Percentiles rank a stretch among this genome's conserved stretches.
phyloP scores from a whole-genome alignment of 306 rosid genomes.

The Prunus kanzakura region DNA sequence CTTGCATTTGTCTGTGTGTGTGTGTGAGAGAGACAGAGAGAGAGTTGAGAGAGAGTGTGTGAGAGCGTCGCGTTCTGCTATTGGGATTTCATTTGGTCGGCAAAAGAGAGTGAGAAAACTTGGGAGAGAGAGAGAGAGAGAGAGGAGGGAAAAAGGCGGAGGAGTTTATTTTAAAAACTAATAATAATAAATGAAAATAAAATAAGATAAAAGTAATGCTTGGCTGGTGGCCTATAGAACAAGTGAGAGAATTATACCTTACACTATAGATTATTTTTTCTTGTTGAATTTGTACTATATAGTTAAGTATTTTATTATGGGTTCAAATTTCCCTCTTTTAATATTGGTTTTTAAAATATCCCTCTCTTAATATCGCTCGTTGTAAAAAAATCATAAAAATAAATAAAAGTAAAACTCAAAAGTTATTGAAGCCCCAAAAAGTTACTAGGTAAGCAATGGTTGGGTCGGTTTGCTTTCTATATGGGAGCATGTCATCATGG shows the following conservation, averaged over 20 bases:
- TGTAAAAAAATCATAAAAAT: too few relatives aligned
- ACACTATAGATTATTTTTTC: not conserved
- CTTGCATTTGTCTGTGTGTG: conserved; percentile 56
- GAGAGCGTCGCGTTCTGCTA: conserved; percentile 16
- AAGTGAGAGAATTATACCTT: not conserved
- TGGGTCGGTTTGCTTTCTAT: not conserved
- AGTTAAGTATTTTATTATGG: not conserved
- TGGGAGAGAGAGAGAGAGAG: conserved; percentile 25
- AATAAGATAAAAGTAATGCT: not conserved
- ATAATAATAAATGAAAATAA: conserved; percentile 25
- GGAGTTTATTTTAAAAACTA: conserved; percentile 35
- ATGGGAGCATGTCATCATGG: not conserved
- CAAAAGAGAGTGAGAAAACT: conserved; percentile 5
- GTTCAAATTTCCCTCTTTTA: too few relatives aligned
- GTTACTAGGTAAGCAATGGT: not conserved
- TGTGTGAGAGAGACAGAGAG: not conserved
- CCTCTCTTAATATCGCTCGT: too few relatives aligned
- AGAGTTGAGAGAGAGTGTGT: too few relatives aligned
- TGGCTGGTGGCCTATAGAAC: too few relatives aligned
- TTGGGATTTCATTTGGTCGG: conserved; percentile 29
- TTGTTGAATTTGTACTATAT: not conserved
- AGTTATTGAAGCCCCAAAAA: not conserved
- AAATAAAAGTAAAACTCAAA: not conserved
- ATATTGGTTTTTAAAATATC: too few relatives aligned
- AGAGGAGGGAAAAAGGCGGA: conserved; percentile 50